Evolutionary conservation across 2,329 filamentous ascomycete genomes (phyloP).

Genomic region (Bisporella sp.): DNA sequence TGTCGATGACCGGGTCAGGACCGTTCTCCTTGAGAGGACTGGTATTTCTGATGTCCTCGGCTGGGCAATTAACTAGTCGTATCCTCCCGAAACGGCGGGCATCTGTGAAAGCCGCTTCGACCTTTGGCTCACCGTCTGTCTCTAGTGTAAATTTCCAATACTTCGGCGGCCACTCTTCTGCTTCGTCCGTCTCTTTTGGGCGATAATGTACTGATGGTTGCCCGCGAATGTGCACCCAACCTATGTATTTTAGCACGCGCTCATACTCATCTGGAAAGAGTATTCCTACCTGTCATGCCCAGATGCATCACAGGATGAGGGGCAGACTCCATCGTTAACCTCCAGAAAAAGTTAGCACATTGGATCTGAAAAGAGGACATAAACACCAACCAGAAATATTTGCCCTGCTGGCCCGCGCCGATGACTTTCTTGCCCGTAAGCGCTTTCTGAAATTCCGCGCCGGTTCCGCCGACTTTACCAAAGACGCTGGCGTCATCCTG

Average conservation of each 20-base stretch:
- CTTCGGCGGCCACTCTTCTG: slow-evolving; percentile 75
- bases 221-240: slow-evolving; percentile 84
- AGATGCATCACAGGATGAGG: slow-evolving; percentile 89
- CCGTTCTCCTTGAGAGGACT: slow-evolving; percentile 86
- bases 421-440: slow-evolving; percentile 67
- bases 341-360: slow-evolving; percentile 10
- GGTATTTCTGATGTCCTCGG: slow-evolving; percentile 64
- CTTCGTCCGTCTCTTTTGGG: slow-evolving; percentile 43
- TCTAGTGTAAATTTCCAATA: slow-evolving; percentile 82
- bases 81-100: slow-evolving; percentile 72
- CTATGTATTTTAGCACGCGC: slow-evolving; percentile 12
- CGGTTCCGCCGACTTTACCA: slow-evolving; percentile 81
- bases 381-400: slow-evolving; percentile 75
- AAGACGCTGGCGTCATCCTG: slow-evolving; percentile 81
- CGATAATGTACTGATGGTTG: slow-evolving; percentile 77
- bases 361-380: background rate
- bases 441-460: slow-evolving; percentile 64
- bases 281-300: slow-evolving; percentile 54
- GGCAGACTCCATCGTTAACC: slow-evolving; percentile 65
- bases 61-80: slow-evolving; percentile 74
- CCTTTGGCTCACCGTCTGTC: slow-evolving; percentile 45
- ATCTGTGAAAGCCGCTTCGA: slow-evolving; percentile 76
- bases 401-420: slow-evolving; percentile 77
- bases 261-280: background rate
- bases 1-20: slow-evolving; percentile 83